Evolutionary conservation across 306 rosid species (phyloP), one percentile per base, ranked within the genome.

Genomic region (Oxytropis ochrocephala): DNA sequence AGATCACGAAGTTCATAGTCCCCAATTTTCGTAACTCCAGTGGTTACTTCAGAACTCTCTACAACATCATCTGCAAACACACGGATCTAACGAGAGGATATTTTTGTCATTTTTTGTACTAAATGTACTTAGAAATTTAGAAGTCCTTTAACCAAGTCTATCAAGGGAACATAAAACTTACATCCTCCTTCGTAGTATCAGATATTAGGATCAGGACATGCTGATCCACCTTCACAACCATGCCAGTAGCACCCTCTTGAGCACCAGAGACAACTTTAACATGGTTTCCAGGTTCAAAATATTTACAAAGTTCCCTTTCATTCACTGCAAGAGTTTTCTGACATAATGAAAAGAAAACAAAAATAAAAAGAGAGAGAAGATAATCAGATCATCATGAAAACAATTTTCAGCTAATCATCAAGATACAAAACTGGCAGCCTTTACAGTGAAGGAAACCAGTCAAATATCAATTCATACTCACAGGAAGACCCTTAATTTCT

Each of bases 11-110:
- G 99, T 74, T 91, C 99, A 68, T 85, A 95, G 62, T 86, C 96
- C 73, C 99, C 99, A 75, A 95, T 91, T 83, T 65, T 87, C 35
- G 99, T 89, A 69, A 91, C 84, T 66, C 97, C 99, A 1, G 96
- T 84, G 21, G 97, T 95, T 17, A 95, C 97, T 82, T 95, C 99
- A 47, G 97, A 89, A 79, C 99, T 91, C 87, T 95, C 99, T 64
- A 89, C 99, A 70, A 91, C 99, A 85, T 95, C 96, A 81, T 95
- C 99, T 36, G 99, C 95, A 84, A 95, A 95, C 12, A 91, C 99
- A 48, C 96, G 97, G 59, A 95, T 79, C 99, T 95, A 66, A 70
- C 76, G 39, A 81, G 42, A 75, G 70, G 41, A 56, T 51, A 72
- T 13, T 51, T 43, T 42, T 39, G 59, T 73, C 49, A 82, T 21